These are phyloP conservation scores for Phaeodactylum tricornutum DNA, from an alignment of 108 stramenopile genomes.

Conservation along the genomic window DNA sequence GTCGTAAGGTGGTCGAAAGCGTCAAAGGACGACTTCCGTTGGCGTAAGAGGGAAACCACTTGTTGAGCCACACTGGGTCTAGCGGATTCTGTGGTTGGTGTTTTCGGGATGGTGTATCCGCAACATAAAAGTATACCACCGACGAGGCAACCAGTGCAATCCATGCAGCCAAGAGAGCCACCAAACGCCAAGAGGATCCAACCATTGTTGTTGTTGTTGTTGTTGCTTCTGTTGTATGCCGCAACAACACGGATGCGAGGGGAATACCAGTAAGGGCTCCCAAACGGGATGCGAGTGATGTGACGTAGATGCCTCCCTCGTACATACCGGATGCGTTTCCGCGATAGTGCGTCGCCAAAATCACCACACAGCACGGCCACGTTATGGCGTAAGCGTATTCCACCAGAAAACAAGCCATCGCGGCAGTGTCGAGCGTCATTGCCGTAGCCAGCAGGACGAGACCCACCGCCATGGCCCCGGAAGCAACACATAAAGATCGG, in stretches of 20 bases:
- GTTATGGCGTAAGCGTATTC: slow-evolving; percentile 65
- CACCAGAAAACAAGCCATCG: slow-evolving; percentile 49
- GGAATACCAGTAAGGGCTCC: slow-evolving; percentile 64
- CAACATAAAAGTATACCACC: slow-evolving; percentile 38
- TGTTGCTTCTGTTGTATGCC: slow-evolving; percentile 35
- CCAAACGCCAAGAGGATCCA: slow-evolving; percentile 24
- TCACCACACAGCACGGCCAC: slow-evolving; percentile 63
- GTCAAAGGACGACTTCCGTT: no score
- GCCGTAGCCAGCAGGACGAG: slow-evolving; percentile 37
- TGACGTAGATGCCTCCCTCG: slow-evolving; percentile 57
- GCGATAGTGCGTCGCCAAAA: slow-evolving; percentile 63
- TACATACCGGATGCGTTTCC: slow-evolving; percentile 28
- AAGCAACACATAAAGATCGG: slow-evolving; percentile 35
- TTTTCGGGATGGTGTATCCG: slow-evolving; percentile 44
- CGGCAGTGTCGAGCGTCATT: slow-evolving; percentile 21
- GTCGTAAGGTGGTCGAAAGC: no score
- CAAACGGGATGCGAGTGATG: slow-evolving; percentile 59
- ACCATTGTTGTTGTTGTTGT: no score
- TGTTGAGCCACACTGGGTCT: slow-evolving; percentile 13
- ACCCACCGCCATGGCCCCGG: slow-evolving; percentile 28
- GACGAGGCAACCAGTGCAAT: no score
- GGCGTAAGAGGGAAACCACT: slow-evolving; percentile 1
- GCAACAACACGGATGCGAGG: slow-evolving; percentile 38
- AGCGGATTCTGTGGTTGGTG: slow-evolving; percentile 76
- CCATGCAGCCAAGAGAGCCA: slow-evolving; percentile 1